phyloP scores from a whole-genome alignment of 2,329 filamentous ascomycete genomes.

The Colletotrichum ledebouriae region DNA sequence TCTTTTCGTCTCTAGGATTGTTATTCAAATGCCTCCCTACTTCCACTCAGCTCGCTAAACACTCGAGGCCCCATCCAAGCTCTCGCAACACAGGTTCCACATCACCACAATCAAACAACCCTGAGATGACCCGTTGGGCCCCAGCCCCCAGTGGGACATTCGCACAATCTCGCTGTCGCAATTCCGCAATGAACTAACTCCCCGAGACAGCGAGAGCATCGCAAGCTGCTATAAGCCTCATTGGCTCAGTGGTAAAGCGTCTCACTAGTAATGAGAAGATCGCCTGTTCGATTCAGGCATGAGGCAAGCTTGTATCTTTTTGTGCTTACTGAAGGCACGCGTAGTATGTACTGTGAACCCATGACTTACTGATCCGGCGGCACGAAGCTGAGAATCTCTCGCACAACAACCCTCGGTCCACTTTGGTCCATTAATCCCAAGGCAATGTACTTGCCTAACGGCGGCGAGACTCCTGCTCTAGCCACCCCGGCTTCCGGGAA shows the following conservation, averaged over 20 bases:
- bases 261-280: slow-evolving; percentile 34
- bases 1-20: too few relatives aligned
- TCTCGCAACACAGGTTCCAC: neutral
- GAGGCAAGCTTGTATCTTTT: slow-evolving; percentile 12
- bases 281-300: slow-evolving; percentile 32
- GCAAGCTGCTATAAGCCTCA: slow-evolving; percentile 3
- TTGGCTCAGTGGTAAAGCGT: slow-evolving; percentile 30
- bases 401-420: slow-evolving; percentile 24
- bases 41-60: neutral
- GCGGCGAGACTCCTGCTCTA: slow-evolving; percentile 18
- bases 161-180: neutral
- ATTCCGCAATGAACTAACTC: neutral
- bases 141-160: slow-evolving; percentile 12
- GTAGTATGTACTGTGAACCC: neutral
- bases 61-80: neutral
- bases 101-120: neutral
- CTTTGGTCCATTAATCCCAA: slow-evolving; percentile 23
- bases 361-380: neutral
- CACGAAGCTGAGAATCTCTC: slow-evolving; percentile 18
- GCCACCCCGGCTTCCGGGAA: slow-evolving; percentile 21
- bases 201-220: rapidly evolving
- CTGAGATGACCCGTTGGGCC: slow-evolving; percentile 7
- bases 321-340: neutral
- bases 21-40: too few relatives aligned
- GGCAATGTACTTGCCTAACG: slow-evolving; percentile 18